phyloP scores from a whole-genome alignment of 306 rosid species.

The Ormosia emarginata region DNA sequence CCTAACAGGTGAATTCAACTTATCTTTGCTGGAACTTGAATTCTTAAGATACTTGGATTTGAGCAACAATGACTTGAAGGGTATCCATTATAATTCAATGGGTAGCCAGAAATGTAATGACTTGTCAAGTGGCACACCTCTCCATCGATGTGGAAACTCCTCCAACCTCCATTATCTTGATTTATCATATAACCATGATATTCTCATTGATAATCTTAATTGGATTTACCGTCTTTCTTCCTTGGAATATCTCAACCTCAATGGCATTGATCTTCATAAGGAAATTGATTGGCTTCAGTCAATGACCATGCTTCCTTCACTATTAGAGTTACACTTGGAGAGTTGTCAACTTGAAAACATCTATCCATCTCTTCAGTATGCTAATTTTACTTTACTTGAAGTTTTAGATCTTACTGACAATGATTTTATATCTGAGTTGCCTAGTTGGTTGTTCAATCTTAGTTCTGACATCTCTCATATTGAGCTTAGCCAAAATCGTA shows the following conservation, averaged over 20 bases:
- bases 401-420: constrained; percentile 1
- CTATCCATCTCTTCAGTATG: constrained; percentile 13
- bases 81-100: not conserved
- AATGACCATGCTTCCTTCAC: constrained; percentile 26
- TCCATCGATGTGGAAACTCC: not conserved
- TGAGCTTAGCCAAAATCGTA: not conserved
- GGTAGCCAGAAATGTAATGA: not conserved
- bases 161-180: not conserved
- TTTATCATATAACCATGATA: not conserved
- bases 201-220: not conserved
- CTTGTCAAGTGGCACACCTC: not conserved
- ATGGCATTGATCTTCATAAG: not conserved
- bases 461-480: not conserved
- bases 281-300: not conserved
- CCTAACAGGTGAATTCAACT: not conserved
- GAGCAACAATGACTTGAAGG: not conserved
- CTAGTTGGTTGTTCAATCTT: constrained; percentile 28
- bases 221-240: not conserved
- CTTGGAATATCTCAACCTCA: not conserved
- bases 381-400: constrained; percentile 34
- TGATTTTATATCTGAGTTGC: not conserved
- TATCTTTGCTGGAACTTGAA: not conserved
- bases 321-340: constrained; percentile 2
- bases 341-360: constrained; percentile 23
- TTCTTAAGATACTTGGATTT: not conserved